A percentile compares a stretch with the other conserved stretches of the same genome.
Evolutionary conservation across 2,329 filamentous ascomycete species (phyloP).

Genomic region (Penicillium brevicompactum): DNA sequence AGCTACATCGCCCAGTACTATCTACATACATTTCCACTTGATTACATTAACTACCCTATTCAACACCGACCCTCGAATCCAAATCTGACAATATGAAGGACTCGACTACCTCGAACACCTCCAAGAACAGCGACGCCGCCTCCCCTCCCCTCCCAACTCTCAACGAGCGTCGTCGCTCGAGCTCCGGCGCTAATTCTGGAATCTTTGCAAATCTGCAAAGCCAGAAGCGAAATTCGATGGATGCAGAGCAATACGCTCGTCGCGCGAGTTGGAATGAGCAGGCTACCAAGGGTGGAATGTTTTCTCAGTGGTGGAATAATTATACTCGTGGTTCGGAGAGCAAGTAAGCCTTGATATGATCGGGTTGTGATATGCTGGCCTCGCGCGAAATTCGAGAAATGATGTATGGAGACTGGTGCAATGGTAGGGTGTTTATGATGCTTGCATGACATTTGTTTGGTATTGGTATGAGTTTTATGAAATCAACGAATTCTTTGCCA

Average conservation of each 20-base stretch:
- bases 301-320: slow-evolving; percentile 46
- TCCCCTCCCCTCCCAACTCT: slow-evolving; percentile 16
- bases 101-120: slow-evolving; percentile 31
- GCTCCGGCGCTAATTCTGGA: slow-evolving; percentile 20
- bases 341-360: background rate
- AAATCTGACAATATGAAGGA: slow-evolving; percentile 20
- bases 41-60: background rate
- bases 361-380: background rate
- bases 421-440: background rate
- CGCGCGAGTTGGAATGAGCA: slow-evolving; percentile 51
- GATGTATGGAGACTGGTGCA: too few species aligned
- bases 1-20: too few species aligned
- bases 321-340: slow-evolving; percentile 33
- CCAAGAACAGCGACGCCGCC: slow-evolving; percentile 11
- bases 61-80: background rate
- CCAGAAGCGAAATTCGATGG: slow-evolving; percentile 47
- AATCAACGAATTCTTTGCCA: background rate
- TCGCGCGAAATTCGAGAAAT: too few species aligned
- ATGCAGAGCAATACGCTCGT: slow-evolving; percentile 38
- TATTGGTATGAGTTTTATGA: background rate
- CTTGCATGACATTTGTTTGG: background rate
- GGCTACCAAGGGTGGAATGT: slow-evolving; percentile 38
- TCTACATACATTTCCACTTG: too few species aligned
- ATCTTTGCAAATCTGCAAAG: slow-evolving; percentile 40
- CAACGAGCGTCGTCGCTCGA: slow-evolving; percentile 32